A percentile compares a stretch with the other conserved stretches of the same genome.
Conservation (phyloP, 23 red algal genomes). For the Agarophyton chilense region DNA sequence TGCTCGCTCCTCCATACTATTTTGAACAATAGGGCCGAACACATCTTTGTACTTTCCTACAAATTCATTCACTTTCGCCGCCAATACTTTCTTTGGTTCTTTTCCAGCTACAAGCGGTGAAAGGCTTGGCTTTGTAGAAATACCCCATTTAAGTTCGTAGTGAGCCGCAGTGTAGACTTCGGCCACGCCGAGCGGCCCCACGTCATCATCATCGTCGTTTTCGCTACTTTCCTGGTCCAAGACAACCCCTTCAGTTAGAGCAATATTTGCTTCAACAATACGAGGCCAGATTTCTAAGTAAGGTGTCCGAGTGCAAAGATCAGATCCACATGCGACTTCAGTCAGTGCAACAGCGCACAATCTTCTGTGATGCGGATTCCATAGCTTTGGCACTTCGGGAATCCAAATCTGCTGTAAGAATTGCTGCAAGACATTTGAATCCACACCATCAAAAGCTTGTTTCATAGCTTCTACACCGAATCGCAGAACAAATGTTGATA, state of each 20-base stretch:
- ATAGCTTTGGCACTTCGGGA: constrained; percentile 48
- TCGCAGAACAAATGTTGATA: constrained; percentile 78
- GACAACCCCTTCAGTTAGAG: constrained; percentile 53
- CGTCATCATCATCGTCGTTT: constrained; percentile 36
- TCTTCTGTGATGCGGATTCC: constrained; percentile 47
- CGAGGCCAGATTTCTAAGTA: constrained; percentile 52
- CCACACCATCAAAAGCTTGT: constrained; percentile 64
- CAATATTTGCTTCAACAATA: constrained; percentile 54
- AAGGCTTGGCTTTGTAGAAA: constrained; percentile 19
- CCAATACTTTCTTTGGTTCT: constrained; percentile 18
- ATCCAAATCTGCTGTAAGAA: constrained; percentile 89
- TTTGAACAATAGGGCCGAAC: constrained; percentile 3
- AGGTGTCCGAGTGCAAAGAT: constrained; percentile 33
- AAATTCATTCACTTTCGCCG: constrained; percentile 15
- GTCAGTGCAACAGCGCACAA: constrained; percentile 61
- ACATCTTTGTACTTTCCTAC: constrained; percentile 17
- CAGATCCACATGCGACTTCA: constrained; percentile 50
- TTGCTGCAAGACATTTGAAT: constrained; percentile 72
- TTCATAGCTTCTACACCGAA: constrained; percentile 61
- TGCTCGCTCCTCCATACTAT: constrained; percentile 5
- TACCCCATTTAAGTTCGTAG: constrained; percentile 53
- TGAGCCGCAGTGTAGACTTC: constrained; percentile 54
- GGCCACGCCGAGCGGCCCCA: constrained; percentile 34
- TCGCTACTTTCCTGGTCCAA: constrained; percentile 42
- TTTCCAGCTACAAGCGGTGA: constrained; percentile 17